Conservation (phyloP, 345 rosid genomes). For the Eucalyptus dawsonii region DNA sequence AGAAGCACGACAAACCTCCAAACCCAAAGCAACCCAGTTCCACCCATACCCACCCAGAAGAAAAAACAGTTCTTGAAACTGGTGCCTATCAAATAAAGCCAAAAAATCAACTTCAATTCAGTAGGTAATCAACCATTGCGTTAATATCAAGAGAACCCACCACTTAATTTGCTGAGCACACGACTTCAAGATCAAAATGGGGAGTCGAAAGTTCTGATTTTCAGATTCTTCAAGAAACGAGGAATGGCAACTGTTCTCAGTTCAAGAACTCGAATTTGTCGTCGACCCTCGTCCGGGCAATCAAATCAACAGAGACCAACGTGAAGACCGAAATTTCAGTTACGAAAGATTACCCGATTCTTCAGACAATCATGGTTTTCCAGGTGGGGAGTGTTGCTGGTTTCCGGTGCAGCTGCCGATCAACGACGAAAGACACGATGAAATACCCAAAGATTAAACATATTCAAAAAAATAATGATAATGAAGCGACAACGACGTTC, state of each 20-base stretch:
- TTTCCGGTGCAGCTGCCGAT: background rate
- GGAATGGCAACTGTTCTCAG: background rate
- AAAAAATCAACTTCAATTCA: background rate
- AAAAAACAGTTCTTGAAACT: background rate
- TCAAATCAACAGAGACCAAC: background rate
- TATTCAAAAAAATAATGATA: background rate
- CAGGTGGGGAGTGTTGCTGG: background rate
- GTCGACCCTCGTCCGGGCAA: background rate
- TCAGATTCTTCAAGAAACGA: background rate
- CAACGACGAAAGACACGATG: background rate
- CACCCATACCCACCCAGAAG: slow-evolving; percentile 2
- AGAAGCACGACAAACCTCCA: slow-evolving; percentile 28
- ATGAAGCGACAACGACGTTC: background rate
- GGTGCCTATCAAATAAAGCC: background rate
- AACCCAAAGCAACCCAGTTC: slow-evolving; percentile 16
- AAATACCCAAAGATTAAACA: background rate
- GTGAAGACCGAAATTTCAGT: background rate
- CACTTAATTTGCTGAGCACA: background rate
- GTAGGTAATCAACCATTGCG: background rate
- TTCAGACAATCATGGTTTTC: background rate
- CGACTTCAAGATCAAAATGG: background rate
- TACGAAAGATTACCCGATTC: background rate
- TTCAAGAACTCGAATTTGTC: background rate
- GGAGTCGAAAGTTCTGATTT: background rate
- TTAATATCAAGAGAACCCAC: background rate